Conservation (phyloP, 495 filamentous ascomycete genomes). For the Sporormia fimetaria region DNA sequence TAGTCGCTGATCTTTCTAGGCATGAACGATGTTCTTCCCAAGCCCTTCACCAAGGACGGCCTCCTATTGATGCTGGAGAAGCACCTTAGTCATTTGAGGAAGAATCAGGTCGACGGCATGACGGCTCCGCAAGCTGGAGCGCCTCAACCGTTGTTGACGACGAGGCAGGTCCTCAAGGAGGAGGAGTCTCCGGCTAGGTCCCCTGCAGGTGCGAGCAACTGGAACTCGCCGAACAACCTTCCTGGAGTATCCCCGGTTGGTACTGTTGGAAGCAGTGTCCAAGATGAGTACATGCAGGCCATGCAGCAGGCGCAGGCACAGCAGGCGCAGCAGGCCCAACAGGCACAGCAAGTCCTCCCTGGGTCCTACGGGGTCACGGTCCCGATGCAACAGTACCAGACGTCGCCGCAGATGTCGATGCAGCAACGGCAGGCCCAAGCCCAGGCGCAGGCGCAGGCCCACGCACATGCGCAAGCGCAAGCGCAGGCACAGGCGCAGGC, state of each 20-base stretch:
- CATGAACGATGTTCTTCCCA: constrained; percentile 98
- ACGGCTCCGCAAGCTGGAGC: constrained; percentile 21
- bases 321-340: neutral
- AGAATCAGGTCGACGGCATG: constrained; percentile 46
- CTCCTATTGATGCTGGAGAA: constrained; percentile 84
- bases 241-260: constrained; percentile 33
- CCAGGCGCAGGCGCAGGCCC: neutral
- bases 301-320: constrained; percentile 11
- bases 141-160: constrained; percentile 39
- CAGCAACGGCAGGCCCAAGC: constrained; percentile 18
- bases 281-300: constrained; percentile 35
- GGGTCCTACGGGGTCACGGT: constrained; percentile 16
- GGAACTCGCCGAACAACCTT: constrained; percentile 38
- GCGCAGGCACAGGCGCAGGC: no score
- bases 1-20: constrained; percentile 39
- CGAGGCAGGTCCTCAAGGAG: constrained; percentile 58
- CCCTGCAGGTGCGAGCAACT: constrained; percentile 39
- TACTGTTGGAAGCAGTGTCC: constrained; percentile 26
- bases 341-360: constrained; percentile 6
- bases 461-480: no score
- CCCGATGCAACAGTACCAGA: constrained; percentile 16
- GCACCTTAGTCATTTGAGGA: constrained; percentile 69
- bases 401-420: constrained; percentile 19
- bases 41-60: constrained; percentile 94
- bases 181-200: constrained; percentile 65